Percentiles rank a stretch among this genome's conserved stretches.
These are phyloP conservation scores for Wilcoxina mikolae DNA, from an alignment of 495 filamentous ascomycete species.

Conservation along the genomic window DNA sequence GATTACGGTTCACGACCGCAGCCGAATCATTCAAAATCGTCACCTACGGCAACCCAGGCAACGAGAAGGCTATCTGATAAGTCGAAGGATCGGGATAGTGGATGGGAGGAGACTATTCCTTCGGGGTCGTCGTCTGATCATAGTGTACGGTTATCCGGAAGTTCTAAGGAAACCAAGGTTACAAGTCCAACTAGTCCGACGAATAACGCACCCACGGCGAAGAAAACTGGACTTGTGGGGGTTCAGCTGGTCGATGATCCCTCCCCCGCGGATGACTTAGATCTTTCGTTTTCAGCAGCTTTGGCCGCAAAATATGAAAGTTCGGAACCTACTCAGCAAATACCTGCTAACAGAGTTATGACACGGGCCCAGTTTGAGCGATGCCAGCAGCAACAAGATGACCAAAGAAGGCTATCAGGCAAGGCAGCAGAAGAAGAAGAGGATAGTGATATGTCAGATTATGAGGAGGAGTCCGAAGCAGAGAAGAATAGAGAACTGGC, in stretches of 20 bases:
- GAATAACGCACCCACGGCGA: slow-evolving; percentile 16
- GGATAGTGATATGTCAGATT: slow-evolving; percentile 40
- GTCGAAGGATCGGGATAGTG: slow-evolving; percentile 26
- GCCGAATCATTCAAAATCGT: slow-evolving; percentile 12
- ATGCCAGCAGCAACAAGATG: slow-evolving; percentile 66
- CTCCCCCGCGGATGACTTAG: slow-evolving; percentile 32
- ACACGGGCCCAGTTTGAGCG: slow-evolving; percentile 75
- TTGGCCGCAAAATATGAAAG: slow-evolving; percentile 39
- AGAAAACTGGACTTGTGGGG: slow-evolving; percentile 8
- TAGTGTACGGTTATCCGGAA: slow-evolving; percentile 22
- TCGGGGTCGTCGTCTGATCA: slow-evolving; percentile 26
- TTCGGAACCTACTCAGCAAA: slow-evolving; percentile 26
- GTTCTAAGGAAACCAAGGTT: slow-evolving; percentile 22
- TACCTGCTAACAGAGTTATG: slow-evolving; percentile 60
- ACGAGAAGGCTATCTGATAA: slow-evolving; percentile 18
- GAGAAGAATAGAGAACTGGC: slow-evolving; percentile 59
- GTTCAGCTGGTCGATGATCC: slow-evolving; percentile 24
- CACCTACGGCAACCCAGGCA: slow-evolving; percentile 10
- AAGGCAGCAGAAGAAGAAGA: slow-evolving; percentile 35
- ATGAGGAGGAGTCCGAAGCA: slow-evolving; percentile 71
- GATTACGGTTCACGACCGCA: slow-evolving; percentile 12
- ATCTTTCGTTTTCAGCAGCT: slow-evolving; percentile 39
- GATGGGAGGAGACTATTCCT: slow-evolving; percentile 26
- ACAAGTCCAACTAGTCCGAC: slow-evolving; percentile 21
- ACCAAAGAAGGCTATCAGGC: slow-evolving; percentile 38